These are phyloP conservation scores for Globisporangium parvum DNA, from an alignment of 352 stramenopile species.

Conservation along the genomic window DNA sequence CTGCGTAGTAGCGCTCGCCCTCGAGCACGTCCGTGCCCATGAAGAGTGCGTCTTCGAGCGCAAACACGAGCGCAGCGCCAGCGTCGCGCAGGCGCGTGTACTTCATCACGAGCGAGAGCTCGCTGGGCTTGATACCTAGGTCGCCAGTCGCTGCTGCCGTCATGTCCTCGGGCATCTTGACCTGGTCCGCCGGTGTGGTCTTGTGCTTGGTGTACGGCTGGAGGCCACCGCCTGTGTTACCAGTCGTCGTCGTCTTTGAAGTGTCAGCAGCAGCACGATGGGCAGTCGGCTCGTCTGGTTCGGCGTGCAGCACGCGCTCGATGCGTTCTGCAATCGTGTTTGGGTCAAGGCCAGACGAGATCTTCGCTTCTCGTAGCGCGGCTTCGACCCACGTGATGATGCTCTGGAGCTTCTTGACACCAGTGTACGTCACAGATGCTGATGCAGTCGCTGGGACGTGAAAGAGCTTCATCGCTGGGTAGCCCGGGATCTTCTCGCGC, in stretches of 20 bases:
- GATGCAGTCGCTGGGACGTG: constrained; percentile 39
- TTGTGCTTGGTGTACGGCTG: neutral
- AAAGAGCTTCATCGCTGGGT: constrained; percentile 66
- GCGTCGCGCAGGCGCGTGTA: constrained; percentile 63
- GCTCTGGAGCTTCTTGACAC: constrained; percentile 23
- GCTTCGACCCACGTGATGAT: constrained; percentile 65
- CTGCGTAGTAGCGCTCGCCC: constrained; percentile 53
- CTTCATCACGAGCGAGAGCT: constrained; percentile 52
- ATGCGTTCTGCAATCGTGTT: constrained; percentile 42
- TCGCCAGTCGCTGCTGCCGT: neutral
- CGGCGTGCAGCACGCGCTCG: constrained; percentile 30
- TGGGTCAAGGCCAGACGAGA: constrained; percentile 37
- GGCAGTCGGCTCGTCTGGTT: neutral
- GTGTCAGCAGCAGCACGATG: neutral
- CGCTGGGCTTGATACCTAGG: constrained; percentile 15
- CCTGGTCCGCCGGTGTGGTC: neutral
- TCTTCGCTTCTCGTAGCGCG: constrained; percentile 35
- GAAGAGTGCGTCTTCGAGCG: constrained; percentile 73
- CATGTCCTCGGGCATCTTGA: neutral
- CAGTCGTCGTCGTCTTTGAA: neutral
- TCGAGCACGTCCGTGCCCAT: constrained; percentile 55
- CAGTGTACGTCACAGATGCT: constrained; percentile 12
- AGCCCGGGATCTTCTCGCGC: constrained; percentile 50
- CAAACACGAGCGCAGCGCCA: constrained; percentile 53
- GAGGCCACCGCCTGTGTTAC: constrained; percentile 6